A percentile compares a stretch with the other conserved stretches of the same genome.
Conservation (phyloP, 176 grass and related monocot genomes). For the Carex pumila region DNA sequence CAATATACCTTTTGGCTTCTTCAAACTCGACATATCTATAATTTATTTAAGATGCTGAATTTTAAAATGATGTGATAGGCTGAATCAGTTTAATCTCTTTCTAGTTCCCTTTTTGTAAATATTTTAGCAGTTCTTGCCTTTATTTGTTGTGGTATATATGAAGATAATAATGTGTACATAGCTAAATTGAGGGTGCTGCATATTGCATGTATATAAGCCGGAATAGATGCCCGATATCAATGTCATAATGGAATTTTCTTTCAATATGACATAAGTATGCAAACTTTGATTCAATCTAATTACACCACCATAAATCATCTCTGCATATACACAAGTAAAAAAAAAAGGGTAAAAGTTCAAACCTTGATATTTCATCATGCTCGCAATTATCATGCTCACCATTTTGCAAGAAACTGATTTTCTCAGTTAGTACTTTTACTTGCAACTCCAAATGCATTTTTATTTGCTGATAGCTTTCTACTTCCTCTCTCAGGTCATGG, state of each 20-base stretch:
- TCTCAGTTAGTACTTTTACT: slow-evolving; percentile 31
- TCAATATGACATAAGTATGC: not conserved
- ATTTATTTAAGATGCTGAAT: not conserved
- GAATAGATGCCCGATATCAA: not conserved
- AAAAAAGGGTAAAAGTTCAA: not conserved
- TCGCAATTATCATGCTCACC: slow-evolving; percentile 32
- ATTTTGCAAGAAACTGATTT: slow-evolving; percentile 33
- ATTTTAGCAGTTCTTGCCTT: not conserved
- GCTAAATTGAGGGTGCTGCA: too few species aligned
- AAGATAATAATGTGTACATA: not conserved
- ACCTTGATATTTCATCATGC: slow-evolving; percentile 16
- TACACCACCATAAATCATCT: not conserved
- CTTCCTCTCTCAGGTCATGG: slow-evolving; percentile 73
- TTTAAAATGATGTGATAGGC: not conserved
- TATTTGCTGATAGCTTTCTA: slow-evolving; percentile 46
- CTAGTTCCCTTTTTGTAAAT: not conserved
- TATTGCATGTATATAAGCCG: too few species aligned
- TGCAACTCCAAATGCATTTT: slow-evolving; percentile 34
- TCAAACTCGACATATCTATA: slow-evolving; percentile 42
- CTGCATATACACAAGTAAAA: not conserved
- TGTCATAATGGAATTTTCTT: not conserved
- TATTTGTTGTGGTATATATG: not conserved
- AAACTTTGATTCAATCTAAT: not conserved
- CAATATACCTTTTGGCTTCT: slow-evolving; percentile 48
- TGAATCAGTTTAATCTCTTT: not conserved